phyloP scores from a whole-genome alignment of 148 eudicot species.

The Polygonum maritimum region DNA sequence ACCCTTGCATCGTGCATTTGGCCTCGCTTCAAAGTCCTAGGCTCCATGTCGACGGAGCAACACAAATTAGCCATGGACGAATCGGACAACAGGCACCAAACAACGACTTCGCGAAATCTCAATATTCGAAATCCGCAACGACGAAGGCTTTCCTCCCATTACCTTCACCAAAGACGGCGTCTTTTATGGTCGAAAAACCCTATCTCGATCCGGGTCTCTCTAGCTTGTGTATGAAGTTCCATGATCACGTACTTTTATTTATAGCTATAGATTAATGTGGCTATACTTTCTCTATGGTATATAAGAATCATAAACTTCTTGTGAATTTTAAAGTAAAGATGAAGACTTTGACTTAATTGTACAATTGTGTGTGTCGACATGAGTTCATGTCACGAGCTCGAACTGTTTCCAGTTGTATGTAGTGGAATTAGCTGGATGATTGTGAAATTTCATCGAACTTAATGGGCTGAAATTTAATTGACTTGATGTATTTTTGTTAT shows the following conservation, averaged over 20 bases:
- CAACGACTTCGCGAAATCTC: neutral
- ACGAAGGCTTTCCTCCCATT: constrained; percentile 3
- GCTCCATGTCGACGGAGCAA: constrained; percentile 4
- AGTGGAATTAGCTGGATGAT: neutral
- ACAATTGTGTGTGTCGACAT: neutral
- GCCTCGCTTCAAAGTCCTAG: constrained; percentile 1
- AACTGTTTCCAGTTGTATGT: neutral
- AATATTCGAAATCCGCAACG: neutral
- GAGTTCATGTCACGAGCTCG: constrained; percentile 1
- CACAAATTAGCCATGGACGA: constrained; percentile 1
- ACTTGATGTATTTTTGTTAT: neutral
- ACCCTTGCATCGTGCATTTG: constrained; percentile 6
- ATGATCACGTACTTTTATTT: neutral
- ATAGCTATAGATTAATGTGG: neutral
- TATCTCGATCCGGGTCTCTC: neutral
- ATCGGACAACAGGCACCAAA: neutral
- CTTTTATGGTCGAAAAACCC: neutral
- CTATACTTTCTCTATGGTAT: neutral
- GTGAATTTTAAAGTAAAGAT: neutral
- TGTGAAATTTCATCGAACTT: neutral
- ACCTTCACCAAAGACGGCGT: neutral
- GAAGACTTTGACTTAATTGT: neutral
- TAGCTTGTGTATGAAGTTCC: neutral
- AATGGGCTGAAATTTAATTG: neutral
- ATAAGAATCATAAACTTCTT: neutral